phyloP scores from a whole-genome alignment of 108 stramenopile species.

The Craspedostauros australis region DNA sequence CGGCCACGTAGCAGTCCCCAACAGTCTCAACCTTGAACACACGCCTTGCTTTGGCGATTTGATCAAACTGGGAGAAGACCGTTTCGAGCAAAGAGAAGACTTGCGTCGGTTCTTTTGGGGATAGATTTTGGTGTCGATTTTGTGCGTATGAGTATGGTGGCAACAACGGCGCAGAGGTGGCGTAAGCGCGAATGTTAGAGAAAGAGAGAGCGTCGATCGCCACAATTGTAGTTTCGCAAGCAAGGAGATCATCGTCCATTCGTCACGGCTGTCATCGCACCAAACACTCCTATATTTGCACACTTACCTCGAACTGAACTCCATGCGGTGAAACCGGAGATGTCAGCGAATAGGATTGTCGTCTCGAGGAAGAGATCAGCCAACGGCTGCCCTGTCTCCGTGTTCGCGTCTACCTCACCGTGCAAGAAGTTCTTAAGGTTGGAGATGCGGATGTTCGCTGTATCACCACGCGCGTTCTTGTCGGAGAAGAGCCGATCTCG shows the following conservation, averaged over 20 bases:
- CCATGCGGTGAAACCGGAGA: constrained; percentile 31
- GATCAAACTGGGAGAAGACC: constrained; percentile 43
- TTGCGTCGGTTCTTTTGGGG: constrained; percentile 22
- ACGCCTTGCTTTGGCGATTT: constrained; percentile 22
- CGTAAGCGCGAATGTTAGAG: no score
- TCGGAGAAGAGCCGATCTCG: constrained; percentile 29
- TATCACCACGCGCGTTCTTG: not conserved
- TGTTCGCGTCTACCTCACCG: no score
- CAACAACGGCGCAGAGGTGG: no score
- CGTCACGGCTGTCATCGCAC: no score
- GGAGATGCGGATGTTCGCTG: not conserved
- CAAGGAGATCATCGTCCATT: no score
- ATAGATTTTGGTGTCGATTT: no score
- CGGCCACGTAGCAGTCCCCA: constrained; percentile 58
- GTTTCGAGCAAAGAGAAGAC: constrained; percentile 48
- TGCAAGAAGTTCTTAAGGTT: no score
- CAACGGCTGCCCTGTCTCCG: constrained; percentile 22
- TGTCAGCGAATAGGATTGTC: constrained; percentile 48
- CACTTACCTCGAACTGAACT: no score
- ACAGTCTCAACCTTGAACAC: constrained; percentile 53
- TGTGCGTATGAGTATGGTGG: no score
- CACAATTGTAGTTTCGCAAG: no score
- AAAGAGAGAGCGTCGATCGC: no score
- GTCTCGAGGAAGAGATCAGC: constrained; percentile 45
- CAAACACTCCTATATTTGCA: no score